A percentile compares a stretch with the other conserved stretches of the same genome.
Conservation (phyloP, 164 flowering plant species). For the Vitis cinerea region DNA sequence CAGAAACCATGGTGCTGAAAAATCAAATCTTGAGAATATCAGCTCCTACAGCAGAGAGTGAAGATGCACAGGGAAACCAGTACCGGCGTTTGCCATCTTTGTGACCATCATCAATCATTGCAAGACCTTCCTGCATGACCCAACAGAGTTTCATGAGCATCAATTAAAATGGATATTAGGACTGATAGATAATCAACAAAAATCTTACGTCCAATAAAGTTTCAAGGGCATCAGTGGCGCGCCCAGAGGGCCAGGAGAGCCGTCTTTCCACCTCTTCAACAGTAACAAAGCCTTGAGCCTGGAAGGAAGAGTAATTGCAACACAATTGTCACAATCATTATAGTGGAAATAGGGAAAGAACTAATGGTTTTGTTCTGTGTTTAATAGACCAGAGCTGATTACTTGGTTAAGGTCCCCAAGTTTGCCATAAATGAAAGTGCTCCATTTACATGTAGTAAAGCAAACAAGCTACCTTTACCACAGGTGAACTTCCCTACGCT, state of each 20-base stretch:
- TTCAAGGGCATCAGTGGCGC: conserved; percentile 85
- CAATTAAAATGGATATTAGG: not conserved
- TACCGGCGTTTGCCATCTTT: conserved; percentile 78
- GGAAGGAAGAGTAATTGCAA: conserved; percentile 2
- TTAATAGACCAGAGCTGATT: no score
- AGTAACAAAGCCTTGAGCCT: conserved; percentile 92
- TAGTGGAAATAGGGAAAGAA: no score
- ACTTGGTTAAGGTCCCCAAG: not conserved
- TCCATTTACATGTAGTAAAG: not conserved
- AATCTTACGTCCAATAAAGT: conserved; percentile 69
- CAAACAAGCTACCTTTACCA: not conserved
- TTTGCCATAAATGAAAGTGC: not conserved
- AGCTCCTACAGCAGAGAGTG: conserved; percentile 45
- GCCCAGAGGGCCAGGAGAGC: conserved; percentile 85
- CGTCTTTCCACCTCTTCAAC: conserved; percentile 76
- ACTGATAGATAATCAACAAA: not conserved
- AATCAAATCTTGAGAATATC: conserved; percentile 13
- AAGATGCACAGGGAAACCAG: conserved; percentile 91
- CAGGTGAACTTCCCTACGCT: not conserved
- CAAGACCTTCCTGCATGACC: conserved; percentile 84
- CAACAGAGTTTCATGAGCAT: conserved; percentile 8
- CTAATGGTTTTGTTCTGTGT: no score
- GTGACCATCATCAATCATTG: conserved; percentile 97
- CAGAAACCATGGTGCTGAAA: no score
- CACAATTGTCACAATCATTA: not conserved